These are phyloP conservation scores for Irpex sp. DNA, from an alignment of 1,284 basidiomycete genomes.

Conservation along the genomic window DNA sequence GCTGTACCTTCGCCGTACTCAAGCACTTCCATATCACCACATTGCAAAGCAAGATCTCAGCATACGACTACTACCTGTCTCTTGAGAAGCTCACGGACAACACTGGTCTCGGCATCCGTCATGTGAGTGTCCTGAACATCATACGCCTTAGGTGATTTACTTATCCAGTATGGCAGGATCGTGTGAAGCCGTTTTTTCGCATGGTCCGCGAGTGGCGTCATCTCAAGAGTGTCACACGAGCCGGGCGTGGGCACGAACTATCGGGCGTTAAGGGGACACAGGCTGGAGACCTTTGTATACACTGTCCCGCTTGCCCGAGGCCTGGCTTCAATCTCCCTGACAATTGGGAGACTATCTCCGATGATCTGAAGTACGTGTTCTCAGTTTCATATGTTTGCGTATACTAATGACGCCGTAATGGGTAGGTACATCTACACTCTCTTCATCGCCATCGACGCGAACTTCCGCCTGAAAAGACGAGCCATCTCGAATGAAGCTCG, in stretches of 20 bases:
- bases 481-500: too few relatives aligned
- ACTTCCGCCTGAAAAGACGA: too few relatives aligned
- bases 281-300: background rate
- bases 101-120: background rate
- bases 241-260: constrained; percentile 9
- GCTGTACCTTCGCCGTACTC: constrained; percentile 6
- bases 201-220: constrained; percentile 6
- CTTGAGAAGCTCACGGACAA: constrained; percentile 6
- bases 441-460: too few relatives aligned
- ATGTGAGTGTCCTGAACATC: background rate
- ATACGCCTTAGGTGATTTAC: background rate
- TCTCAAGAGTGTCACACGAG: constrained; percentile 8
- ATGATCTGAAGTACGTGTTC: constrained; percentile 5
- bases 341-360: constrained; percentile 1
- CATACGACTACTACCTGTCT: constrained; percentile 10
- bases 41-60: constrained; percentile 10
- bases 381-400: too few relatives aligned
- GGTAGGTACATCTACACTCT: too few relatives aligned
- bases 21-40: constrained; percentile 6
- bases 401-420: too few relatives aligned
- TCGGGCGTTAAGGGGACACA: background rate
- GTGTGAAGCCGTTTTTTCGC: background rate
- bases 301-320: constrained; percentile 7
- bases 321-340: constrained; percentile 4
- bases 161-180: too few relatives aligned